A percentile compares a stretch with the other conserved stretches of the same genome.
phyloP scores from a whole-genome alignment of 192 early-diverging fungal species.

The Kappamyces sp. region DNA sequence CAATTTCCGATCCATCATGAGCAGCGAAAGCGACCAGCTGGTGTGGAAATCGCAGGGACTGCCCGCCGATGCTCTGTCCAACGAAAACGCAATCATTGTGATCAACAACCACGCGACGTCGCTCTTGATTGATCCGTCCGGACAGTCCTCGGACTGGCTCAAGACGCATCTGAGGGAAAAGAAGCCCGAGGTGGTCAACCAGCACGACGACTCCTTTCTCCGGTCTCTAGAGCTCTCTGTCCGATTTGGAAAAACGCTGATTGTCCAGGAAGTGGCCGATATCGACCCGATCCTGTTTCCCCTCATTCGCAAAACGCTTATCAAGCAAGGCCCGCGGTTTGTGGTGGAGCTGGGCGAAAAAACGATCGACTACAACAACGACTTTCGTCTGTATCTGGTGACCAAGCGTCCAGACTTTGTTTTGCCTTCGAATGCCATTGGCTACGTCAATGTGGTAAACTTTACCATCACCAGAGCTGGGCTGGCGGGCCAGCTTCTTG shows the following conservation, averaged over 20 bases:
- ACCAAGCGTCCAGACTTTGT: slow-evolving; percentile 30
- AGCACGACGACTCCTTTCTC: slow-evolving; percentile 48
- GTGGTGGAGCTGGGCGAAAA: slow-evolving; percentile 52
- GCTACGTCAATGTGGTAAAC: slow-evolving; percentile 40
- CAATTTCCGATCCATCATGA: slow-evolving; percentile 36
- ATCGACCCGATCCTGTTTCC: slow-evolving; percentile 49
- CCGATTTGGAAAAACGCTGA: slow-evolving; percentile 55
- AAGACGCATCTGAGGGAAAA: slow-evolving; percentile 38
- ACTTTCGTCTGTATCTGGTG: slow-evolving; percentile 47
- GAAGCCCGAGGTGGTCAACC: slow-evolving; percentile 51
- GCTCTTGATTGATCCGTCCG: slow-evolving; percentile 49
- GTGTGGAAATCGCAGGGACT: slow-evolving; percentile 50
- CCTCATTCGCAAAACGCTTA: slow-evolving; percentile 38
- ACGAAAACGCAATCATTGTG: slow-evolving; percentile 51
- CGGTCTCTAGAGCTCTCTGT: slow-evolving; percentile 48
- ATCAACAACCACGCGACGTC: slow-evolving; percentile 27
- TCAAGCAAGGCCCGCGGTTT: slow-evolving; percentile 46
- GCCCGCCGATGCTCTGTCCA: slow-evolving; percentile 45
- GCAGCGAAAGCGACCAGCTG: slow-evolving; percentile 53
- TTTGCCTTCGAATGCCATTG: slow-evolving; percentile 34
- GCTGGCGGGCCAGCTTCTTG: slow-evolving; percentile 46
- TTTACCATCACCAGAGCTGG: slow-evolving; percentile 54
- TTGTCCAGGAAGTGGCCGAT: slow-evolving; percentile 43
- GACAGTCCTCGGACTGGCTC: slow-evolving; percentile 45
- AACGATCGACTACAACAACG: slow-evolving; percentile 49